Base-by-base conservation (phyloP, 2,329 filamentous ascomycete genomes). In the Aspergillus novofumigatus region DNA sequence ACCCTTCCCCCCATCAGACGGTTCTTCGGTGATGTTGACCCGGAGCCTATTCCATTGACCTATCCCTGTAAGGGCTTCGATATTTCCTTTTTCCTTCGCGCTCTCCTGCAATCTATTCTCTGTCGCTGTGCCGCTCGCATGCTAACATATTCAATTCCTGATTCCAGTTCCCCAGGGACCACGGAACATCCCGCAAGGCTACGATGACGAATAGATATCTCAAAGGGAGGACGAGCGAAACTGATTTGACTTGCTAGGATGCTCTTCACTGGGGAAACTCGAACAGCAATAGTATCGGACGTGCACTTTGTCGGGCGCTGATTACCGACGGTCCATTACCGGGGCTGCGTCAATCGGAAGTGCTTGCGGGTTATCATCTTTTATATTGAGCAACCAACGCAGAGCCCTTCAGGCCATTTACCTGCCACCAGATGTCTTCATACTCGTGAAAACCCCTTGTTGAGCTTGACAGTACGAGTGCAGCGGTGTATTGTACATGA, bases 1-100 rank as follows among this genome's bases (percentile, higher is more conserved):
- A 80, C 83, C 56, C 87, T 91, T 1, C 92, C 92, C 47, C 89
- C 91, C 50, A 80, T 95, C 65, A 81, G 92, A 73, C 78, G 80
- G 61, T 81, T 79, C 62, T 75, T 96, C 56, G 92, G 92, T 66
- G 91, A 96, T 72, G 78, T 86, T 66, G 83, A 86, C 67, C 83
- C 88, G 62, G 79, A 84, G 62, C 84, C 81, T 56, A 86, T 97
- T 63, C 94, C 94, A 32, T 78, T 92, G 75, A 95, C 92, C 72
- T 99, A 97, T 81, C 94, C 94, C 59, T 85, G 93, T 97, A 84
- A 74, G 91, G 84, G 45, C 51, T 49, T 21, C n/a, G 11, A 38
- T 38, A 17, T 7, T 38, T n/a, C n/a, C 32, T 48, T 28, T 35
- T 23, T 42, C 42, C 45, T 48, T 20, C 29, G 35, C 14, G 21